A percentile compares a stretch with the other conserved stretches of the same genome.
Conservation (phyloP, 2,329 filamentous ascomycete species). For the Bipolaris bicolor region DNA sequence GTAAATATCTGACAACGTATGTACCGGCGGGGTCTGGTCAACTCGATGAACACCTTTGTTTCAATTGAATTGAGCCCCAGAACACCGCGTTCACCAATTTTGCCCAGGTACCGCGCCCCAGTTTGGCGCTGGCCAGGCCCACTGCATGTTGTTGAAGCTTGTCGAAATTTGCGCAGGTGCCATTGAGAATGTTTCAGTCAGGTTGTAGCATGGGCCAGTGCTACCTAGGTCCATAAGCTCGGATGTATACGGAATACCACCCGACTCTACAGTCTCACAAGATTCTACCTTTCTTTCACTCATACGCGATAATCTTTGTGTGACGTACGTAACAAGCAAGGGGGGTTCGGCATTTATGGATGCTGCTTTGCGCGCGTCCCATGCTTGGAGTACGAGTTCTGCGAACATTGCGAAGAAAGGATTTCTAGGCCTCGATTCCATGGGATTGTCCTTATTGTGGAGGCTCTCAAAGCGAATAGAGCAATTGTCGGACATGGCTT, state of each 20-base stretch:
- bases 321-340: slow-evolving; percentile 11
- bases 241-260: background rate
- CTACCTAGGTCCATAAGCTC: slow-evolving; percentile 3
- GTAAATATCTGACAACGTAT: background rate
- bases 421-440: slow-evolving; percentile 22
- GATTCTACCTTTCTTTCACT: background rate
- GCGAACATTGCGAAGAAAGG: slow-evolving; percentile 55
- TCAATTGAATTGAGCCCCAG: background rate
- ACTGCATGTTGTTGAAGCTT: slow-evolving; percentile 6
- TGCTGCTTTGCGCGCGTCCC: slow-evolving; percentile 23
- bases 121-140: slow-evolving; percentile 11
- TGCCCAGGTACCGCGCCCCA: slow-evolving; percentile 13
- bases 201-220: slow-evolving; percentile 1
- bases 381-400: slow-evolving; percentile 62
- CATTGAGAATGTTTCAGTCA: slow-evolving; percentile 1
- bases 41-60: background rate
- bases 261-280: background rate
- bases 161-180: slow-evolving; percentile 4
- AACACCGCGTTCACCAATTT: slow-evolving; percentile 7
- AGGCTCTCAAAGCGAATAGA: slow-evolving; percentile 43
- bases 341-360: slow-evolving; percentile 10
- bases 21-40: background rate
- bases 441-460: slow-evolving; percentile 20
- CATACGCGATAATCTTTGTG: slow-evolving; percentile 5
- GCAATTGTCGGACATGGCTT: slow-evolving; percentile 55